Base-by-base conservation (phyloP, 257 asterid species). In the Solanum tarapatanum region DNA sequence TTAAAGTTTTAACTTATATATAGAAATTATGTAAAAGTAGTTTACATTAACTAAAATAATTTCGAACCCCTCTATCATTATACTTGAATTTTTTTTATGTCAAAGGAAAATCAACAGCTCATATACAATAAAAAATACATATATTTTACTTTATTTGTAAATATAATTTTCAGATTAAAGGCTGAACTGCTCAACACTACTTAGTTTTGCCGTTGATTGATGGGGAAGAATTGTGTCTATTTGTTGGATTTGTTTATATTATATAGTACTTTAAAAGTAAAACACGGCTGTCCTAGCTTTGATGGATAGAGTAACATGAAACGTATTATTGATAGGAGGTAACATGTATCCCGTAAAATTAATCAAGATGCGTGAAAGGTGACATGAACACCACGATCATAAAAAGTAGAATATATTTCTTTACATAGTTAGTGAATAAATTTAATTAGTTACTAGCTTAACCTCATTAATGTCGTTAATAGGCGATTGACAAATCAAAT, bases 341-440 rank as follows among this genome's bases (percentile, higher is more conserved):
- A 0, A 17, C 0, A 55, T 55, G n/a, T 19, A 1, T 55, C 4
- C 9, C 0, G 4, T 17, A 55, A 0, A 55, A 55, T 55, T 55
- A 55, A 0, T 55, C 2, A 3, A 17, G 11, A 55, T 55, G 3
- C 4, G n/a, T 0, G 4, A 17, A 6, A 55, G 0, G 1, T 55
- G n/a, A 6, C 21, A 17, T 17, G 4, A 0, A 51, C 62, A 51
- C 23, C 62, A 51, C 23, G 16, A 1, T 45, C 7, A 45, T 45
- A 45, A 45, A 45, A 45, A 13, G 0, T 55, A 55, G 10, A 17
- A 17, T 55, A 6, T 55, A 55, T 55, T 55, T 55, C 64, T 55
- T 55, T 0, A 55, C n/a, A 70, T 70, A 8, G 76, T 30, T 69
- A 26, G n/a, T 14, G 41, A 16, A 17, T 32, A 72, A 72, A 72